A percentile compares a stretch with the other conserved stretches of the same genome.
These are phyloP conservation scores for Talaromyces islandicus DNA, from an alignment of 2,329 filamentous ascomycete genomes.

Conservation along the genomic window DNA sequence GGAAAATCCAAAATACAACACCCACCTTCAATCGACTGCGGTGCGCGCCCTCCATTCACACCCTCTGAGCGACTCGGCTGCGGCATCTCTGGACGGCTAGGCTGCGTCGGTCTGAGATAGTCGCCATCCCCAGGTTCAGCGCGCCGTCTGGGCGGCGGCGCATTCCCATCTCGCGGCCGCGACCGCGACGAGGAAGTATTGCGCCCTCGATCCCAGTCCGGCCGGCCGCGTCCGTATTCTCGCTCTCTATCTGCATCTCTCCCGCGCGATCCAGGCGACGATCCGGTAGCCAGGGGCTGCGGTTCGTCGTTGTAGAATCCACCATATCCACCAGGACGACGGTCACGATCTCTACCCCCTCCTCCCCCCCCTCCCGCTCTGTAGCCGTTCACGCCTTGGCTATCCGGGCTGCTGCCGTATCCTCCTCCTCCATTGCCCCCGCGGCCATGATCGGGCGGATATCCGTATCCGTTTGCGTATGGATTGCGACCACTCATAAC, in stretches of 20 bases:
- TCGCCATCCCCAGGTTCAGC: constrained; percentile 20
- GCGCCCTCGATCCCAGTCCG: constrained; percentile 23
- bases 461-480: constrained; percentile 33
- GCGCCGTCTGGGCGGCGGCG: constrained; percentile 17
- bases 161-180: constrained; percentile 25
- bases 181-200: constrained; percentile 25
- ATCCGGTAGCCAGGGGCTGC: constrained; percentile 19
- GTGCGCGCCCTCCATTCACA: constrained; percentile 14
- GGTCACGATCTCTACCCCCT: constrained; percentile 22
- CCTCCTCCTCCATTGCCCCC: constrained; percentile 22
- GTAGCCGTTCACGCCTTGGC: constrained; percentile 28
- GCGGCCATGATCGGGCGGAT: constrained; percentile 26
- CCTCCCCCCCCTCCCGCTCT: constrained; percentile 15
- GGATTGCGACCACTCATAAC: constrained; percentile 14
- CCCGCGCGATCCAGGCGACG: constrained; percentile 25
- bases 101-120: constrained; percentile 15
- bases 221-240: constrained; percentile 3
- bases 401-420: constrained; percentile 21
- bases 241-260: constrained; percentile 17
- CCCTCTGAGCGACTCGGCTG: constrained; percentile 16
- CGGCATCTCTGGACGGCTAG: constrained; percentile 14
- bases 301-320: constrained; percentile 33
- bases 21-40: constrained; percentile 33
- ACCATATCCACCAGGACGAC: constrained; percentile 39
- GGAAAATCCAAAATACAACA: not conserved